Evolutionary conservation across 225 moss, liverwort and hornwort genomes (phyloP).

Genomic region (Pseudisothecium myosuroides): DNA sequence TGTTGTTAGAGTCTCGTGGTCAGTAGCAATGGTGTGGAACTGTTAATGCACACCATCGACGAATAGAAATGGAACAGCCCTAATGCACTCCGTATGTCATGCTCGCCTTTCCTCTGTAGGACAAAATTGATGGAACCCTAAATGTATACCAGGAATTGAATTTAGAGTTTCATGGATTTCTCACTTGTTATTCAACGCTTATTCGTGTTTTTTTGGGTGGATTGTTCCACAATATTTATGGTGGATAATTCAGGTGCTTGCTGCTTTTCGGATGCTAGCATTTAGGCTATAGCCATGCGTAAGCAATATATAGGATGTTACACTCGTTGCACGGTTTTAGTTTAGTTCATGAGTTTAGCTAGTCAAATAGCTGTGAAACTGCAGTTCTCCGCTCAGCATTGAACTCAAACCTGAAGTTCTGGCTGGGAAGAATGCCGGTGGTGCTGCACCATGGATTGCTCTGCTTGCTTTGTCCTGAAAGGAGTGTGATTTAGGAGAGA

Average conservation of each 20-base stretch:
- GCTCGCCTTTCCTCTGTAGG: neutral
- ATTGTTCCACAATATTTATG: neutral
- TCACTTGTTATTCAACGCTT: neutral
- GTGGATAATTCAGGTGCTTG: neutral
- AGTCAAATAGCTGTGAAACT: neutral
- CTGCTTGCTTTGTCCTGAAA: neutral
- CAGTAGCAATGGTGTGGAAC: neutral
- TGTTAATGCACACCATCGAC: neutral
- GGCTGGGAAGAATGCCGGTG: neutral
- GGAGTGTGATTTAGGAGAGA: neutral
- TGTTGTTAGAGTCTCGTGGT: neutral
- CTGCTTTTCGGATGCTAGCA: neutral
- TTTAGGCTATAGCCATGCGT: neutral
- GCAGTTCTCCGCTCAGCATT: neutral
- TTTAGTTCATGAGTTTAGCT: neutral
- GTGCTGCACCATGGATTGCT: neutral
- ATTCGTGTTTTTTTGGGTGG: neutral
- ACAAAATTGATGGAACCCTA: neutral
- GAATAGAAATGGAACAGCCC: neutral
- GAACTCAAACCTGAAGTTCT: neutral
- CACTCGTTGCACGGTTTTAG: neutral
- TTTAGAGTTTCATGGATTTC: neutral
- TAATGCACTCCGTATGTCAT: neutral
- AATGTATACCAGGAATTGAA: neutral
- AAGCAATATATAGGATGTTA: neutral